A percentile compares a stretch with the other conserved stretches of the same genome.
phyloP scores from a whole-genome alignment of 78 protist genomes.

The Emiliania huxleyi region DNA sequence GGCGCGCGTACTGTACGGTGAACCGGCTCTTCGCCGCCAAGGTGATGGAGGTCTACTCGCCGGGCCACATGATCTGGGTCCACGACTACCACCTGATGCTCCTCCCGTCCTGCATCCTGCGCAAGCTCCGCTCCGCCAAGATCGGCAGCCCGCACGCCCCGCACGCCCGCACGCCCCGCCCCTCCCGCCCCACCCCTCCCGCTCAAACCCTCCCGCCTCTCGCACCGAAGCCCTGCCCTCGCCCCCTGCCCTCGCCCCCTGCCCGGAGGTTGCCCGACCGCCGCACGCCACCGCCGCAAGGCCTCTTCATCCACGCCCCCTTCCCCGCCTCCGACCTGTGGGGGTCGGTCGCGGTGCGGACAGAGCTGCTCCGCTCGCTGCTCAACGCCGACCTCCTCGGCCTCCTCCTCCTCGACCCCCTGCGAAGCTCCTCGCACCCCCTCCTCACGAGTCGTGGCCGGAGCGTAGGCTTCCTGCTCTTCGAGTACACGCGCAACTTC shows the following conservation, averaged over 20 bases:
- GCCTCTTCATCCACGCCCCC: slow-evolving; percentile 8
- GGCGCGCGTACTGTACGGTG: background rate
- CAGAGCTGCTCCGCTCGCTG: slow-evolving; percentile 70
- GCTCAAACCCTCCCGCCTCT: too few species aligned
- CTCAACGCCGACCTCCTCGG: slow-evolving; percentile 66
- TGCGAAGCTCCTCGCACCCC: slow-evolving; percentile 63
- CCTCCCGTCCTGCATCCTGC: slow-evolving; percentile 62
- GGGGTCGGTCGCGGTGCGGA: slow-evolving; percentile 50
- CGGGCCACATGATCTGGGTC: slow-evolving; percentile 65
- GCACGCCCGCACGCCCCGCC: too few species aligned
- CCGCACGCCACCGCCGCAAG: too few species aligned
- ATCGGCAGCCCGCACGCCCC: too few species aligned
- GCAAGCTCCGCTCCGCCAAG: slow-evolving; percentile 26
- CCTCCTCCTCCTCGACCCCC: slow-evolving; percentile 46
- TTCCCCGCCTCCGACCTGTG: slow-evolving; percentile 51
- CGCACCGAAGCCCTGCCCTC: too few species aligned
- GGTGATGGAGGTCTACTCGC: slow-evolving; percentile 42
- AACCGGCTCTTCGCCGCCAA: background rate
- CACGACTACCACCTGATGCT: slow-evolving; percentile 88
- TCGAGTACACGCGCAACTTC: slow-evolving; percentile 77
- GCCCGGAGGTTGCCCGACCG: slow-evolving; percentile 10
- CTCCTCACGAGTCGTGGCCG: too few species aligned
- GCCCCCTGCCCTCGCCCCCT: too few species aligned
- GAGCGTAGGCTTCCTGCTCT: background rate
- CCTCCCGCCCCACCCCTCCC: too few species aligned